Percentiles rank a stretch among this genome's conserved stretches.
phyloP scores from a whole-genome alignment of 106 monocot genomes.

The Acorus gramineus region DNA sequence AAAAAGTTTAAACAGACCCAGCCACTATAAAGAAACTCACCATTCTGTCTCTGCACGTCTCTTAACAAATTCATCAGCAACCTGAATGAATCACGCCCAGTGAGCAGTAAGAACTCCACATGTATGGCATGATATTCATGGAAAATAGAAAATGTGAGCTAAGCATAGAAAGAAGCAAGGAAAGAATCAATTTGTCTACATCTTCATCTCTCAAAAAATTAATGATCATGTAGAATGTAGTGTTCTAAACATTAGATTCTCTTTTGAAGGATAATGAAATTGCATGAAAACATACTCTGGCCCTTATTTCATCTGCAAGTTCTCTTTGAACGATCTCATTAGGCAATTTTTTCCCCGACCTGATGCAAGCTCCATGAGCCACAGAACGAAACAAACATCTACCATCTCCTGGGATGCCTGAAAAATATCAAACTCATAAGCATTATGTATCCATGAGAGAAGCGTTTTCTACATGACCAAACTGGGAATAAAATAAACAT shows the following conservation, averaged over 20 bases:
- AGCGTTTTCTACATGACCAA: too few species aligned
- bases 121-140: neutral
- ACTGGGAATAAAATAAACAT: neutral
- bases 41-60: slow-evolving; percentile 87
- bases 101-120: neutral
- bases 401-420: slow-evolving; percentile 98
- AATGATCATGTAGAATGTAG: too few species aligned
- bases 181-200: too few species aligned
- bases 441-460: neutral
- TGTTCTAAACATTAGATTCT: too few species aligned
- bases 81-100: slow-evolving; percentile 23
- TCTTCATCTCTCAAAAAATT: too few species aligned
- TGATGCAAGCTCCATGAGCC: slow-evolving; percentile 77
- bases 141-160: slow-evolving; percentile 1
- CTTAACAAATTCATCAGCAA: slow-evolving; percentile 88
- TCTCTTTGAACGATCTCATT: slow-evolving; percentile 66
- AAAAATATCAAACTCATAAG: slow-evolving; percentile 1
- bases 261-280: neutral
- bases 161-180: neutral
- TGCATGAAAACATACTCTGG: slow-evolving; percentile 21
- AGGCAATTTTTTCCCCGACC: slow-evolving; percentile 55
- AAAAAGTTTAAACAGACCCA: neutral
- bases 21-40: slow-evolving; percentile 26
- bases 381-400: slow-evolving; percentile 95
- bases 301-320: slow-evolving; percentile 78